phyloP scores from a whole-genome alignment of 2,329 filamentous ascomycete genomes.

The Penicillium palitans region DNA sequence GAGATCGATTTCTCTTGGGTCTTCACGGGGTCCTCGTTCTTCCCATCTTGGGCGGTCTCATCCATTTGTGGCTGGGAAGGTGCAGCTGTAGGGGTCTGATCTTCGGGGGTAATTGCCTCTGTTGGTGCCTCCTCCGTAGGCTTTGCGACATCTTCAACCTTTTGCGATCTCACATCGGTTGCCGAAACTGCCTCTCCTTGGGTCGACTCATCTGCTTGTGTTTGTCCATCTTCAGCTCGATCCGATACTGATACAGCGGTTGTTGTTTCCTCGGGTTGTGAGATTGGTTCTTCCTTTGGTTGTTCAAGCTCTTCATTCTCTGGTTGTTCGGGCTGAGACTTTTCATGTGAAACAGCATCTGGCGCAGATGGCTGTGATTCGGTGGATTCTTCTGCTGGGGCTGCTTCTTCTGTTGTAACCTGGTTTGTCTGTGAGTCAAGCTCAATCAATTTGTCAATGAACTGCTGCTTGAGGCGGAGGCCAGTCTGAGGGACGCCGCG shows the following conservation, averaged over 20 bases:
- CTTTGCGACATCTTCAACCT: constrained; percentile 23
- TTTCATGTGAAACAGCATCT: constrained; percentile 15
- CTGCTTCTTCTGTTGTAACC: constrained; percentile 22
- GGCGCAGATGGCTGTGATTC: constrained; percentile 11
- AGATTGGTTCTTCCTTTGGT: constrained; percentile 6
- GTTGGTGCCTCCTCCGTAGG: constrained; percentile 8
- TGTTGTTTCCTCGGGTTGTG: neutral
- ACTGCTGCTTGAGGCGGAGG: constrained; percentile 64
- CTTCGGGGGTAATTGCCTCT: neutral
- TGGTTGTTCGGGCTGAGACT: constrained; percentile 16
- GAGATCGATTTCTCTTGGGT: constrained; percentile 20
- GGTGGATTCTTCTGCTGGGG: constrained; percentile 18
- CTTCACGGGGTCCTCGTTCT: constrained; percentile 22
- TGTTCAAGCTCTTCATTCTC: constrained; percentile 11
- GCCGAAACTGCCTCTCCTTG: neutral
- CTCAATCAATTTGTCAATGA: constrained; percentile 64
- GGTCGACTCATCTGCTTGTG: constrained; percentile 7
- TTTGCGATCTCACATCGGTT: neutral
- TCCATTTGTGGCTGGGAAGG: neutral
- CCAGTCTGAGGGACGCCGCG: constrained; percentile 69
- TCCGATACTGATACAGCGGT: neutral
- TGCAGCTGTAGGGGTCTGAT: neutral
- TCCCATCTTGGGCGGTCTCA: neutral
- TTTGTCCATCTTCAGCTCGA: constrained; percentile 13
- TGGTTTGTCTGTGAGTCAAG: constrained; percentile 39